Evolutionary conservation across 176 grass and related monocot genomes (phyloP).

Genomic region (Avena insularis): DNA sequence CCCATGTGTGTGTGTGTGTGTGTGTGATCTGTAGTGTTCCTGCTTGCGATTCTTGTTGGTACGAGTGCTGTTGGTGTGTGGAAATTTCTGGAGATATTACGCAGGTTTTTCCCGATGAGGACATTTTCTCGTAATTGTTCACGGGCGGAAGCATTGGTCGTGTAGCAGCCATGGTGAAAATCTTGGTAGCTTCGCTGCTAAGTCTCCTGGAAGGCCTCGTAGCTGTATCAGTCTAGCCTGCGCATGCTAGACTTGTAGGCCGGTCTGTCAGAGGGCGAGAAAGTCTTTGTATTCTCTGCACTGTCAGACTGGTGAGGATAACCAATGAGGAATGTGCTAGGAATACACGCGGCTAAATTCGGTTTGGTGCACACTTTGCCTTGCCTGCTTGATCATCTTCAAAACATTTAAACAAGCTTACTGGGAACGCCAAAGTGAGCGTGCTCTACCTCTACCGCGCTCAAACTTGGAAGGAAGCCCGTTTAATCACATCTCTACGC

Average conservation of each 20-base stretch:
- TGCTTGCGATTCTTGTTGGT: background rate
- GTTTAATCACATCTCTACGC: background rate
- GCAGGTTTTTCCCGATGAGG: background rate
- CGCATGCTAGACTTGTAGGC: background rate
- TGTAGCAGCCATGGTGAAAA: background rate
- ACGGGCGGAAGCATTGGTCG: background rate
- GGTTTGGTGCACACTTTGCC: background rate
- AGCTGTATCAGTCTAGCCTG: background rate
- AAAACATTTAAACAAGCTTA: background rate
- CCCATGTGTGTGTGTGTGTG: background rate
- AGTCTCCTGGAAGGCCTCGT: background rate
- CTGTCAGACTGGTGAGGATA: background rate
- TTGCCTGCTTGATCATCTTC: background rate
- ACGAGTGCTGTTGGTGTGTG: background rate
- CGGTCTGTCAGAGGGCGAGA: background rate
- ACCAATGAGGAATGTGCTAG: background rate
- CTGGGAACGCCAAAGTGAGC: background rate
- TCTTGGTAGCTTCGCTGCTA: background rate
- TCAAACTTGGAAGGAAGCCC: background rate
- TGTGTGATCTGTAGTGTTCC: background rate
- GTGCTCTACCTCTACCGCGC: background rate
- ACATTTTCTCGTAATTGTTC: background rate
- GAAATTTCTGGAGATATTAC: background rate
- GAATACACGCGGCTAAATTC: background rate
- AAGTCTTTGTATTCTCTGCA: constrained; percentile 2